These are phyloP conservation scores for Pholiota conissans DNA, from an alignment of 768 basidiomycete species.

Conservation along the genomic window DNA sequence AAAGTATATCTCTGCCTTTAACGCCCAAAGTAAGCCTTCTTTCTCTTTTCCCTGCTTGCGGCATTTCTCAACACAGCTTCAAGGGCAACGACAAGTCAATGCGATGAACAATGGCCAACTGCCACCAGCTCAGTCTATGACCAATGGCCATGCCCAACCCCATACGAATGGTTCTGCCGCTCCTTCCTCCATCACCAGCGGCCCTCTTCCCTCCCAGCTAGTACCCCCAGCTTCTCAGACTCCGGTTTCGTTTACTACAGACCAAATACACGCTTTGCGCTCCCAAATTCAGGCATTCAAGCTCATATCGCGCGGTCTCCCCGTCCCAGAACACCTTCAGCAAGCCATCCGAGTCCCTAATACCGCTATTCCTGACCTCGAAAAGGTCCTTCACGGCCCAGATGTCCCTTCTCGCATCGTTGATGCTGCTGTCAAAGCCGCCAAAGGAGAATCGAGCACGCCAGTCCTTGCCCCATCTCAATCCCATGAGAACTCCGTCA, in stretches of 20 bases:
- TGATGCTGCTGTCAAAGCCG: constrained; percentile 73
- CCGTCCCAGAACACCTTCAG: constrained; percentile 69
- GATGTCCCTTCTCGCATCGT: constrained; percentile 65
- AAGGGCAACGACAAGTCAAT: constrained; percentile 30
- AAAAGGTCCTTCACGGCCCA: constrained; percentile 60
- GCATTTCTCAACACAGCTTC: not conserved
- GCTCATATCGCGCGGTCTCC: constrained; percentile 60
- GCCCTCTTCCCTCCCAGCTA: constrained; percentile 48
- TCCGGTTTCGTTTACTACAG: constrained; percentile 75
- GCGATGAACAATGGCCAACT: constrained; percentile 32
- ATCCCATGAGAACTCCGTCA: constrained; percentile 43
- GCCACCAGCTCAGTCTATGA: constrained; percentile 30
- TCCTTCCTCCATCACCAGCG: constrained; percentile 45
- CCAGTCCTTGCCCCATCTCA: constrained; percentile 25
- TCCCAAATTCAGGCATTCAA: constrained; percentile 85
- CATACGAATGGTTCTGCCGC: constrained; percentile 42
- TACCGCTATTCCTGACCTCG: constrained; percentile 59
- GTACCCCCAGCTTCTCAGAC: constrained; percentile 60
- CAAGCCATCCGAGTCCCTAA: constrained; percentile 69
- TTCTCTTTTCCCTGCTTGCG: constrained; percentile 4
- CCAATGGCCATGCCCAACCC: constrained; percentile 51
- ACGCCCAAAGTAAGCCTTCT: constrained; percentile 31
- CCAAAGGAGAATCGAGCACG: constrained; percentile 49
- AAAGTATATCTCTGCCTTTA: constrained; percentile 48
- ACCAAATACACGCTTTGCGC: constrained; percentile 75